These are phyloP conservation scores for Golubevia pallescens DNA, from an alignment of 1,284 basidiomycete genomes.

Conservation along the genomic window DNA sequence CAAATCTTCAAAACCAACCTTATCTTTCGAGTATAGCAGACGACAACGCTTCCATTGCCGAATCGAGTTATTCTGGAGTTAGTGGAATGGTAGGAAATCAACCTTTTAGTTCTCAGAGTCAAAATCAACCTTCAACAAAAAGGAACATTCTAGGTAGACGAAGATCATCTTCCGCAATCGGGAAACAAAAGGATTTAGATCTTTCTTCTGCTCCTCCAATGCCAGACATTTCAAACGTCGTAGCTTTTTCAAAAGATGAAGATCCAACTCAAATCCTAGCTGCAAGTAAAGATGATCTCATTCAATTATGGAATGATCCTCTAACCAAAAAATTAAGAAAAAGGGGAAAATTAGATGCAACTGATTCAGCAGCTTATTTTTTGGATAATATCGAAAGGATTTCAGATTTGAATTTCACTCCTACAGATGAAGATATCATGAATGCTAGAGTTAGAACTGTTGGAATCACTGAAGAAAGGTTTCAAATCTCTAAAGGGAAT, in stretches of 20 bases:
- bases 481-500: constrained; percentile 20
- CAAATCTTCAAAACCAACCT: not conserved
- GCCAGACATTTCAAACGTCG: not conserved
- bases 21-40: not conserved
- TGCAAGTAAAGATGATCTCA: constrained; percentile 4
- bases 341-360: constrained; percentile 3
- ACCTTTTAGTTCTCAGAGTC: not conserved
- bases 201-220: not conserved
- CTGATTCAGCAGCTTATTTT: constrained; percentile 14
- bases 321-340: not conserved
- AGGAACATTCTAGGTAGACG: not conserved
- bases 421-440: constrained; percentile 37
- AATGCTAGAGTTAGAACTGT: constrained; percentile 41
- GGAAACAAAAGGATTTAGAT: not conserved
- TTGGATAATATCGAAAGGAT: constrained; percentile 29
- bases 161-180: not conserved
- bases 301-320: constrained; percentile 7
- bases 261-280: not conserved
- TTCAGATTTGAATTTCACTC: constrained; percentile 7
- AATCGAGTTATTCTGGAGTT: not conserved
- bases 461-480: constrained; percentile 29
- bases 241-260: not conserved
- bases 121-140: not conserved
- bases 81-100: no score
- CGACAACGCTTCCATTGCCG: not conserved